Conservation (phyloP, 2,329 filamentous ascomycete species). For the Claviceps quebecensis region DNA sequence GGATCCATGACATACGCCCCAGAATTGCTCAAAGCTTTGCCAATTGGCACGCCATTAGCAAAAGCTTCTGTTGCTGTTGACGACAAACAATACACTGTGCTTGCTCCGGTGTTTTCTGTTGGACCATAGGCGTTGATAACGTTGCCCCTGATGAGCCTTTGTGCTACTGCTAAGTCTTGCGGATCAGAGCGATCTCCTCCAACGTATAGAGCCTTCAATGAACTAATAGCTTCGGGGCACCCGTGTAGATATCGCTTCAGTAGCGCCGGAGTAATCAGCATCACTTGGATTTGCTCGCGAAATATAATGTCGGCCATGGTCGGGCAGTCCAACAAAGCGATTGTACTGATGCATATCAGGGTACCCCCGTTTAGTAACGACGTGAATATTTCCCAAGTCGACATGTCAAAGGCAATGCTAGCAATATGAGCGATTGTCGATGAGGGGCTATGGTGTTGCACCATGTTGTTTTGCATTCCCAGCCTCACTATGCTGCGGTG, state of each 20-base stretch:
- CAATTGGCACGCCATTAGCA: background rate
- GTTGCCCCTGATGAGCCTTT: background rate
- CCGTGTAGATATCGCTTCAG: background rate
- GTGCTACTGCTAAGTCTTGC: background rate
- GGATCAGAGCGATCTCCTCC: background rate
- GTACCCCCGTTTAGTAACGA: constrained; percentile 8
- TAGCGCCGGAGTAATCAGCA: background rate
- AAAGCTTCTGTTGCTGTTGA: background rate
- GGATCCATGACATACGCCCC: constrained; percentile 13
- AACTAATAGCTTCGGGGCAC: background rate
- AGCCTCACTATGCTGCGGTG: constrained; percentile 1
- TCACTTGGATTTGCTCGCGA: background rate
- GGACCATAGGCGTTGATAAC: constrained; percentile 6
- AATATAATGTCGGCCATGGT: background rate
- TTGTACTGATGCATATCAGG: constrained; percentile 6
- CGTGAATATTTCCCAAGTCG: constrained; percentile 8
- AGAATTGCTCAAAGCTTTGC: background rate
- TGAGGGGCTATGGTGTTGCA: background rate
- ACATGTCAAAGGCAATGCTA: constrained; percentile 8
- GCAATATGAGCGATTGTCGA: constrained; percentile 3
- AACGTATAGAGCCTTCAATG: background rate
- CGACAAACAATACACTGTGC: background rate
- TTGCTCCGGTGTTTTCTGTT: background rate
- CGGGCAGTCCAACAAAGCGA: constrained; percentile 3
- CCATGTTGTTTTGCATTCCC: background rate